A percentile compares a stretch with the other conserved stretches of the same genome.
phyloP scores from a whole-genome alignment of 1,284 basidiomycete species.

The Trametes versicolor region DNA sequence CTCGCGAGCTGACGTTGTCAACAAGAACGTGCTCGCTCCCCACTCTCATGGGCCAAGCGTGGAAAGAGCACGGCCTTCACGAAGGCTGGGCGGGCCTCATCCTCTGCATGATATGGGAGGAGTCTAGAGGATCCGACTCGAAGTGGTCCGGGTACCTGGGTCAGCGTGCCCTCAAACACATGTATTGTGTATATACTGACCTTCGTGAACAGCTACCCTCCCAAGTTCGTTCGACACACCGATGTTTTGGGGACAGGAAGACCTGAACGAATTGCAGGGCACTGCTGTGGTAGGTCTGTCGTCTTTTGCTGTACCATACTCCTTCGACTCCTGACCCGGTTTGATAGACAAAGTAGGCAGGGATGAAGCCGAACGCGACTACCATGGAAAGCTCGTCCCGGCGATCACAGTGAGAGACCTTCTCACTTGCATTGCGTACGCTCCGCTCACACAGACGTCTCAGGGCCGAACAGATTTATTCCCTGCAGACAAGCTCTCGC shows the following conservation, averaged over 20 bases:
- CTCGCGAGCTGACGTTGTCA: constrained; percentile 82
- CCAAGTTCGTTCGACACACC: constrained; percentile 87
- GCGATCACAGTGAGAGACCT: constrained; percentile 69
- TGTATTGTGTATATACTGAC: background rate
- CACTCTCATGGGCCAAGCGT: constrained; percentile 66
- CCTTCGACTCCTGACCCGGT: constrained; percentile 8
- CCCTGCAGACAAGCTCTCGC: constrained; percentile 53
- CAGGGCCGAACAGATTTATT: constrained; percentile 82
- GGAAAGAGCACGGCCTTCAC: constrained; percentile 67
- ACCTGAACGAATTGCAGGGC: constrained; percentile 82
- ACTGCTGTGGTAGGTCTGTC: constrained; percentile 87
- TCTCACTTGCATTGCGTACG: constrained; percentile 15
- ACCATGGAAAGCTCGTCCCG: constrained; percentile 70
- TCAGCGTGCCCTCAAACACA: constrained; percentile 45
- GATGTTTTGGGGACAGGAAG: constrained; percentile 91
- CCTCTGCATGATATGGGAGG: constrained; percentile 96
- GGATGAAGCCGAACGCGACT: constrained; percentile 85
- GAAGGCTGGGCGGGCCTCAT: constrained; percentile 91
- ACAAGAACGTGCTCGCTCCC: constrained; percentile 80
- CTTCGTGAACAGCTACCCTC: constrained; percentile 58
- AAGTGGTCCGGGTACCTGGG: constrained; percentile 79
- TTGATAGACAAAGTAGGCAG: constrained; percentile 85
- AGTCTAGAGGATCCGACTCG: constrained; percentile 63
- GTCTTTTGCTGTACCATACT: constrained; percentile 1
- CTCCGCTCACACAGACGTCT: background rate